Conservation (phyloP, 257 asterid species). For the Cynanchum wilfordii region DNA sequence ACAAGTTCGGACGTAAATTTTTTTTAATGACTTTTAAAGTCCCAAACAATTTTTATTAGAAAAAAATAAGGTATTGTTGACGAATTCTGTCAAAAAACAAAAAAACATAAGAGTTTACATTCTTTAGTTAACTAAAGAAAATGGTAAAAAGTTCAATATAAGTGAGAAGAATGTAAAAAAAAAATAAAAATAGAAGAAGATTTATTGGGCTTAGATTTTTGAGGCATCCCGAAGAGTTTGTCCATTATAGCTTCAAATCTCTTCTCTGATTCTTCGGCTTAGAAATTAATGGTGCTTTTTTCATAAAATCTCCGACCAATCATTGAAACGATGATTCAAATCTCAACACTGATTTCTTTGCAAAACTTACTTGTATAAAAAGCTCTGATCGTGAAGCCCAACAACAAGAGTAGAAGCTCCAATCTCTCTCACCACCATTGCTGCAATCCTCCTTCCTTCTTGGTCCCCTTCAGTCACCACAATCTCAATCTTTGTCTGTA, state of each 20-base stretch:
- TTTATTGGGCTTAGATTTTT: constrained; percentile 38
- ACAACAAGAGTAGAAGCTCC: constrained; percentile 84
- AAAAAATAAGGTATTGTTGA: too few species aligned
- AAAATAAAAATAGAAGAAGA: constrained; percentile 12
- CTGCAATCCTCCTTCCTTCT: constrained; percentile 64
- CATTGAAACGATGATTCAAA: not conserved
- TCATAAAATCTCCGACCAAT: constrained; percentile 3
- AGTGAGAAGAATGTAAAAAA: too few species aligned
- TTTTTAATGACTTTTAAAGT: too few species aligned
- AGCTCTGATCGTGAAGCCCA: constrained; percentile 89
- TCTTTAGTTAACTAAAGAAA: too few species aligned
- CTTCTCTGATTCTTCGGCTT: constrained; percentile 64
- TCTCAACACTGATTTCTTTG: constrained; percentile 7
- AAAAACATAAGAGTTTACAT: too few species aligned
- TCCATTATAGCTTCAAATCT: constrained; percentile 58
- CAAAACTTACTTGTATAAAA: constrained; percentile 57
- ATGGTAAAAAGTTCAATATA: too few species aligned
- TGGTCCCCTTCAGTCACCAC: constrained; percentile 79
- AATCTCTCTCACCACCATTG: constrained; percentile 67
- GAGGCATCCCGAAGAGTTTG: constrained; percentile 50
- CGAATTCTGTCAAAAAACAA: too few species aligned
- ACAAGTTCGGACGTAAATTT: too few species aligned
- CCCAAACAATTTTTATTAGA: too few species aligned
- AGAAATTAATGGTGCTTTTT: not conserved
- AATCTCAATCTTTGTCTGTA: constrained; percentile 81